phyloP scores from a whole-genome alignment of 2,329 filamentous ascomycete genomes.

The Venturia carpophila region DNA sequence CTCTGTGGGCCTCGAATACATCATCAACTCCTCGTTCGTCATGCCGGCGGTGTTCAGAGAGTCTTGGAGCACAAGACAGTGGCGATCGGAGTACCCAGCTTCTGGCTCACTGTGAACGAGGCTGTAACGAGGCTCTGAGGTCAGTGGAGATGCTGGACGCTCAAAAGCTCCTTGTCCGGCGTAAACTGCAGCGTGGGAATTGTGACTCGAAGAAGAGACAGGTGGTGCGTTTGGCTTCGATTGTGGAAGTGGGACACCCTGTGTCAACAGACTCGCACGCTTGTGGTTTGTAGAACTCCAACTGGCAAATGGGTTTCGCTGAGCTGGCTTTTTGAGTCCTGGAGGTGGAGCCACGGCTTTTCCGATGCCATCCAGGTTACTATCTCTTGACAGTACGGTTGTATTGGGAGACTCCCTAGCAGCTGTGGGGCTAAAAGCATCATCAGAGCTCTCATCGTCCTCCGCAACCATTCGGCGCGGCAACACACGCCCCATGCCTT shows the following conservation, averaged over 20 bases:
- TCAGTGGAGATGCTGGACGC: slow-evolving; percentile 5
- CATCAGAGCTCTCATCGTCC: slow-evolving; percentile 9
- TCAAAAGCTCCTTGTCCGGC: neutral
- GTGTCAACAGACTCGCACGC: neutral
- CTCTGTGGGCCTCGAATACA: slow-evolving; percentile 4
- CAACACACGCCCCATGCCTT: neutral
- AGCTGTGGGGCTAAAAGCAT: neutral
- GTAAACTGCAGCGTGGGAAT: neutral
- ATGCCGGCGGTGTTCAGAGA: neutral
- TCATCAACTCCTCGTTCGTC: slow-evolving; percentile 11
- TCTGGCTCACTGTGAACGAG: slow-evolving; percentile 11
- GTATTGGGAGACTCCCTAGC: neutral
- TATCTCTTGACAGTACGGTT: neutral
- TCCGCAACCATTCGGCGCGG: neutral
- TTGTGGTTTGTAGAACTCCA: slow-evolving; percentile 8
- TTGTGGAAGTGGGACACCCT: neutral
- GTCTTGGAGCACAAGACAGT: neutral
- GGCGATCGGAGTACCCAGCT: slow-evolving; percentile 3
- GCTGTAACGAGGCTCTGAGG: neutral
- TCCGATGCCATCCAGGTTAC: neutral
- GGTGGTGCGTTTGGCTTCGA: neutral
- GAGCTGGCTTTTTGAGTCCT: neutral
- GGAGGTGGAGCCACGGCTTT: neutral
- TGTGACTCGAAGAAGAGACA: neutral
- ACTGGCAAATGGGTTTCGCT: slow-evolving; percentile 11